Conservation (phyloP, 306 rosid genomes). For the Cyamopsis tetragonoloba region DNA sequence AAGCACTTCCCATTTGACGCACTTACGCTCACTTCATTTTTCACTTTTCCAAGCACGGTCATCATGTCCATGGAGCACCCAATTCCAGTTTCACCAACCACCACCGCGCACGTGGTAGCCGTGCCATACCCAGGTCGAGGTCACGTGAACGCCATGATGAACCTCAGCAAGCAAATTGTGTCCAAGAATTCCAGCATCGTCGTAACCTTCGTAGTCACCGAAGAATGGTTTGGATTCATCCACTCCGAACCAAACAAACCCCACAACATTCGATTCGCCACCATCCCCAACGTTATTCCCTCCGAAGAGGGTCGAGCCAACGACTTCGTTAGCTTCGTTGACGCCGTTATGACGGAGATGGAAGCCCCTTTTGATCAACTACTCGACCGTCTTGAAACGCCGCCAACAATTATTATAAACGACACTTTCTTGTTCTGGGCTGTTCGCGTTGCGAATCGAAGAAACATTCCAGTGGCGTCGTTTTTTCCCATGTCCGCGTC, state of each 20-base stretch:
- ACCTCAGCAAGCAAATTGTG: slow-evolving; percentile 35
- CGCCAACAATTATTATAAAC: slow-evolving; percentile 6
- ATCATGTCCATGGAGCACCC: neutral
- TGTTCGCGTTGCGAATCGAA: slow-evolving; percentile 20
- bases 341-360: slow-evolving; percentile 45
- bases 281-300: slow-evolving; percentile 57
- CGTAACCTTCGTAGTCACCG: slow-evolving; percentile 52
- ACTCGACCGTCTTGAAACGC: slow-evolving; percentile 32
- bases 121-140: slow-evolving; percentile 53
- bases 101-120: slow-evolving; percentile 35
- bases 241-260: slow-evolving; percentile 40
- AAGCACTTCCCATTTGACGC: no score
- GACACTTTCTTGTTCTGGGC: slow-evolving; percentile 43
- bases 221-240: slow-evolving; percentile 55
- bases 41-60: neutral
- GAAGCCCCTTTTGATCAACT: slow-evolving; percentile 49
- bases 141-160: slow-evolving; percentile 59
- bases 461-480: slow-evolving; percentile 38
- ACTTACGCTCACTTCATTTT: no score
- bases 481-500: slow-evolving; percentile 50
- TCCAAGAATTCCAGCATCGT: slow-evolving; percentile 22
- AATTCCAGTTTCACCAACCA: slow-evolving; percentile 1
- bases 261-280: slow-evolving; percentile 31
- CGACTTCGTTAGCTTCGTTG: slow-evolving; percentile 29
- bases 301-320: slow-evolving; percentile 40